Evolutionary conservation across 2,329 filamentous ascomycete genomes (phyloP), one percentile per base, ranked within the genome.

Genomic region (Stemphylium vesicarium): DNA sequence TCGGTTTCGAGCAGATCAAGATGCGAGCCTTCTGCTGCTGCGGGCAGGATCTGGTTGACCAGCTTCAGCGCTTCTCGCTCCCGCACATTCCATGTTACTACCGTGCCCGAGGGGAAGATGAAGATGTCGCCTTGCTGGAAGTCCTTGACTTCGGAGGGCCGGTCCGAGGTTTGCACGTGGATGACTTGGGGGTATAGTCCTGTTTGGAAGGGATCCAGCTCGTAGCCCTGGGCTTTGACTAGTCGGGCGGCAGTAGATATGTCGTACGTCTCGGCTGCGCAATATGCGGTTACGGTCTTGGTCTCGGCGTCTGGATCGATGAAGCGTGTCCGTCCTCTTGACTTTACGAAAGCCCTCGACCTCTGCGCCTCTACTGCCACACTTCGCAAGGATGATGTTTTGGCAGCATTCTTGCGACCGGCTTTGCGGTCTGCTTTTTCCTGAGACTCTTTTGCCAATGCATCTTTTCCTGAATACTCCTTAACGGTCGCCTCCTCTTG

Each of bases 31-130:
- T 90, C 84, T 12, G 93, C 91, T 1, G 94, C 92, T 0, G 87
- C 84, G 16, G 91, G 82, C 11, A 98, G 81, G 29, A 89, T 87
- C 52, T 84, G 85, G 8, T 90, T 90, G 13, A 75, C 67, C 13
- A 75, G 60, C 40, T 65, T 61, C 33, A 74, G 37, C 13, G 92
- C 88, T 15, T 92, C 85, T 53, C 89, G 86, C 57, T 92, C 85
- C 0, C 91, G 88, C 1, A 97, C 82, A 4, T 91, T 90, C 95
- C 95, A 99, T 20, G 91, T 89, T 5, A 98, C 95, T 7, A 98
- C 84, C 11, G 93, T 96, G 10, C 95, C 95, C 0, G 93, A 96
- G 8, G 94, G 92, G 64, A 99, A 99, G 52, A 99, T 88, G 71
- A 98, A 98, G 45, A 98, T 86, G 77, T 99, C 95, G 31, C 92